These are phyloP conservation scores for Lachnellula subtilissima DNA, from an alignment of 2,329 filamentous ascomycete species.

Conservation along the genomic window DNA sequence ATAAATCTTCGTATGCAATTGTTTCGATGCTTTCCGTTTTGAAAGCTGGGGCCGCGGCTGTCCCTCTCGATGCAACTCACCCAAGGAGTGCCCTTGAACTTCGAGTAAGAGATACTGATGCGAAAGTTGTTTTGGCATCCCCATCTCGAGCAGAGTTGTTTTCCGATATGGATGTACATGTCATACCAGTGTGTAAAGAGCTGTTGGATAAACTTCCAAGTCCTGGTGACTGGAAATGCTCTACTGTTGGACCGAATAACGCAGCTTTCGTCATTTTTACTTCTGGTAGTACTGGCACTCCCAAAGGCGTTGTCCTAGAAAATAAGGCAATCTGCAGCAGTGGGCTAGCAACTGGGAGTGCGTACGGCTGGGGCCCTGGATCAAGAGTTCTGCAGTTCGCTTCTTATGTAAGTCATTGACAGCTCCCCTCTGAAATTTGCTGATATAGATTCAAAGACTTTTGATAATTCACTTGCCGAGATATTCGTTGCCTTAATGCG, in stretches of 20 bases:
- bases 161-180: background rate
- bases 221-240: background rate
- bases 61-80: constrained; percentile 28
- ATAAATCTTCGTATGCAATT: constrained; percentile 25
- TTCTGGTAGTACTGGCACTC: constrained; percentile 14
- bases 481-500: constrained; percentile 15
- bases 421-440: background rate
- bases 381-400: constrained; percentile 16
- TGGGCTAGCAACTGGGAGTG: constrained; percentile 5
- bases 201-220: background rate
- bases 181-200: background rate
- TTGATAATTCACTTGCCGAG: constrained; percentile 11
- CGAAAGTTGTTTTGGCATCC: constrained; percentile 3
- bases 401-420: constrained; percentile 1
- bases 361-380: constrained; percentile 3
- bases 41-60: constrained; percentile 23
- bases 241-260: constrained; percentile 4
- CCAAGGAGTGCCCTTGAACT: constrained; percentile 22
- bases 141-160: background rate
- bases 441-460: background rate
- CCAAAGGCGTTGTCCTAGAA: constrained; percentile 15
- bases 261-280: constrained; percentile 14
- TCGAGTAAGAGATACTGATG: constrained; percentile 1
- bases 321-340: constrained; percentile 8
- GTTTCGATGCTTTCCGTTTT: constrained; percentile 25